These are phyloP conservation scores for Hysterangium stoloniferum DNA, from an alignment of 768 basidiomycete genomes.

Conservation along the genomic window DNA sequence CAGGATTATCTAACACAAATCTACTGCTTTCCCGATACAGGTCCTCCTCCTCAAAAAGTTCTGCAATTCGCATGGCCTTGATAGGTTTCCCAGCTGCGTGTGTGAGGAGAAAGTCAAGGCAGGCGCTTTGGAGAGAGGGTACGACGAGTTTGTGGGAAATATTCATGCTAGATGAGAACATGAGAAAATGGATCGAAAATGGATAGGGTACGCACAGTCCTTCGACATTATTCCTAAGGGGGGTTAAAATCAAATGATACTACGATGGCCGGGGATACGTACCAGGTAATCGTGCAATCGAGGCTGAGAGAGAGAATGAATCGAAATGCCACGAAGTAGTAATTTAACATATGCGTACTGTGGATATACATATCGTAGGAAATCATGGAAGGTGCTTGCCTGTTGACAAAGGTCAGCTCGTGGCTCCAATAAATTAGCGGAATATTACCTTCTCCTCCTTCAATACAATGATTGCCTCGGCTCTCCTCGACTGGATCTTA, in stretches of 20 bases:
- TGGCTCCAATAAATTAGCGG: background rate
- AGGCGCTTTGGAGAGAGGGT: constrained; percentile 71
- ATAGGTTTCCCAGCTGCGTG: constrained; percentile 91
- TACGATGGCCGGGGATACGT: background rate
- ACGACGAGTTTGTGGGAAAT: constrained; percentile 86
- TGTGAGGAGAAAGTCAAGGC: constrained; percentile 80
- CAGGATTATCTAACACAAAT: constrained; percentile 88
- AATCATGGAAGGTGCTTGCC: constrained; percentile 87
- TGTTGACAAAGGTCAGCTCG: constrained; percentile 18
- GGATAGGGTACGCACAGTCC: constrained; percentile 37
- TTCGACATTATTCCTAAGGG: constrained; percentile 66
- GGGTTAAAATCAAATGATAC: constrained; percentile 9
- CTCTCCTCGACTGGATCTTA: constrained; percentile 29
- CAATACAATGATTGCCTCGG: constrained; percentile 81
- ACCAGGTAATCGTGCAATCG: constrained; percentile 89
- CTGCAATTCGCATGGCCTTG: constrained; percentile 88
- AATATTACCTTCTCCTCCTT: constrained; percentile 73
- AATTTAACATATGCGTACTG: constrained; percentile 47
- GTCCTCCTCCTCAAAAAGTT: constrained; percentile 84
- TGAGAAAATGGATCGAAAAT: background rate
- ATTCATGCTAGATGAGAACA: constrained; percentile 44
- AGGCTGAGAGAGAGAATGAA: constrained; percentile 36
- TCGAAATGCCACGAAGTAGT: constrained; percentile 3
- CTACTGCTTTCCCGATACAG: constrained; percentile 86
- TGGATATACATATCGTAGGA: constrained; percentile 88